Percentiles rank a stretch among this genome's conserved stretches.
Conservation (phyloP, 192 early-diverging fungal genomes). For the Radiomyces spectabilis region DNA sequence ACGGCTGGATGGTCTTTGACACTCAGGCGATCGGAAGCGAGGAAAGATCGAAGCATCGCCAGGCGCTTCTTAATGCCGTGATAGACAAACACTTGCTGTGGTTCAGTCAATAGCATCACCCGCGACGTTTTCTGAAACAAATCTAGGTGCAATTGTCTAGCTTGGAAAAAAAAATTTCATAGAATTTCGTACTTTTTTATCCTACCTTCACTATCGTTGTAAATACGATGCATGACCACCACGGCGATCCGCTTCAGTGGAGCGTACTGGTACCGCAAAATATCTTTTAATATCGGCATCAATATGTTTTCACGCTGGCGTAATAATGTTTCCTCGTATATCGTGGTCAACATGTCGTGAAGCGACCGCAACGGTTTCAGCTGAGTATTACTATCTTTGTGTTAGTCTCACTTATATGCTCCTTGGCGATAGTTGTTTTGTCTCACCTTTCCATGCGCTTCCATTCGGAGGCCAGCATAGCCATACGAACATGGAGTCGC, state of each 20-base stretch:
- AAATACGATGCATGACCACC: slow-evolving; percentile 16
- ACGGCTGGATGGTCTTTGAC: neutral
- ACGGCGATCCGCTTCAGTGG: slow-evolving; percentile 14
- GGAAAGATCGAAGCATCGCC: neutral
- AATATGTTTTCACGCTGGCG: slow-evolving; percentile 10
- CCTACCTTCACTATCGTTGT: slow-evolving; percentile 16
- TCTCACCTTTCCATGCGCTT: slow-evolving; percentile 12
- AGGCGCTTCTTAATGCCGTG: slow-evolving; percentile 12
- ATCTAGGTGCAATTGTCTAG: no score
- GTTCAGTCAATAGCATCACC: slow-evolving; percentile 3
- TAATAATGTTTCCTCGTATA: slow-evolving; percentile 5
- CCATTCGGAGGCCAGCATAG: slow-evolving; percentile 9
- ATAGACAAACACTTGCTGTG: slow-evolving; percentile 14
- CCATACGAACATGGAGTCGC: slow-evolving; percentile 17
- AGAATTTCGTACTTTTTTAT: neutral
- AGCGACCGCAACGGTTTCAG: neutral
- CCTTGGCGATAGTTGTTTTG: no score
- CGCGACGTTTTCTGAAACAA: slow-evolving; percentile 7
- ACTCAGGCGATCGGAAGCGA: slow-evolving; percentile 1
- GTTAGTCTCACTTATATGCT: no score
- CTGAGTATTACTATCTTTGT: neutral
- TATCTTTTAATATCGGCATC: slow-evolving; percentile 20
- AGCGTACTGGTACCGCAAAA: slow-evolving; percentile 13
- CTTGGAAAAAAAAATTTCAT: neutral
- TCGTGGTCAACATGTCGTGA: neutral